Evolutionary conservation across 2,329 filamentous ascomycete genomes (phyloP), one percentile per base, ranked within the genome.

Genomic region (Phaeosphaeria sp.): DNA sequence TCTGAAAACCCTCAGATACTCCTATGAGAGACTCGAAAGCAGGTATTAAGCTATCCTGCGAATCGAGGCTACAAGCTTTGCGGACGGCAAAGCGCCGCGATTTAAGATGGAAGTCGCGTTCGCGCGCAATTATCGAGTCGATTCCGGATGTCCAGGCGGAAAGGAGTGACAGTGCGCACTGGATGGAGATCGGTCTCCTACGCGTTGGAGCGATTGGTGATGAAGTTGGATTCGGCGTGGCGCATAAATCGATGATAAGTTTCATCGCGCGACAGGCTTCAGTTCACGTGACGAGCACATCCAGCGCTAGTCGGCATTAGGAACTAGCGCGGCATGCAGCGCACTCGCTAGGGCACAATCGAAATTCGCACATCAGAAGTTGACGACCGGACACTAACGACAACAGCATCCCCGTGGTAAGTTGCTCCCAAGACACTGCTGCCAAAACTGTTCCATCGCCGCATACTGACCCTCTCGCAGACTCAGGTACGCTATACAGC

Each of bases 371-470:
- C 44, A 46, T 24, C 21, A 46, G 44, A 46, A 46, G 44, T 46
- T 43, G 20, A 43, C 44, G 44, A 46, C 44, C 17, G 46, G 46
- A 48, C 46, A 54, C 59, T 62, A 62, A 63, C 69, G 68, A 73
- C 71, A 66, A 68, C 69, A 73, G 60, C 68, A 71, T 66, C 57
- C 63, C 69, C 66, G 67, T 66, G 71, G 73, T 75, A 74, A 72
- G 73, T 68, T 56, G 46, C 42, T 51, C 50, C 60, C 55, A 58
- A 57, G 58, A 55, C 50, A 55, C 33, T 64, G 59, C 60, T 65
- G 58, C 52, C 53, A 46, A 57, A 55, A 25, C 60, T 42, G 33
- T 49, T 48, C 40, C 21, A 17, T 13, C 11, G 5, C 18, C 17
- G 53, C 51, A 51, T 62, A 66, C 57, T 61, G 49, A 64, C 40